phyloP scores from a whole-genome alignment of 306 rosid species.

The Spatholobus suberectus region DNA sequence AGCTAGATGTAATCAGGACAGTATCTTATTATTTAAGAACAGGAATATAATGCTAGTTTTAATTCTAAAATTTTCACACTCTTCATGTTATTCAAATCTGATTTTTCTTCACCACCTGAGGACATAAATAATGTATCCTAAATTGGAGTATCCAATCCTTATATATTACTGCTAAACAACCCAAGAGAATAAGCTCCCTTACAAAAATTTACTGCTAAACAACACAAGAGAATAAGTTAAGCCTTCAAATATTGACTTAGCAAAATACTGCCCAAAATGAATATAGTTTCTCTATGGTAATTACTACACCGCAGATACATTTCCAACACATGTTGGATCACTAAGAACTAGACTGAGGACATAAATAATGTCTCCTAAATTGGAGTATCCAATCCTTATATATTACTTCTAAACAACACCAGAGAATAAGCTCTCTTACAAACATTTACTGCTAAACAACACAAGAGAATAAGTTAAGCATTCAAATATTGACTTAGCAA shows the following conservation, averaged over 20 bases:
- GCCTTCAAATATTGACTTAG: slow-evolving; percentile 23
- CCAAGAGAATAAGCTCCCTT: background rate
- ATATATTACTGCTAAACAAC: background rate
- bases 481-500: slow-evolving; percentile 14
- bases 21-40: background rate
- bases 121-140: background rate
- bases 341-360: slow-evolving; percentile 22
- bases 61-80: background rate
- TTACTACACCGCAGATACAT: slow-evolving; percentile 15
- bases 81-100: slow-evolving; percentile 1
- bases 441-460: too few species aligned
- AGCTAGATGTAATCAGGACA: background rate
- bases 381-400: background rate
- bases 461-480: too few species aligned
- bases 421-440: slow-evolving; percentile 1
- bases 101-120: background rate
- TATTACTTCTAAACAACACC: background rate
- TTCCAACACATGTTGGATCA: slow-evolving; percentile 12
- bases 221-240: too few species aligned
- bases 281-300: background rate
- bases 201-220: too few species aligned
- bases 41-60: slow-evolving; percentile 3
- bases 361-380: background rate
- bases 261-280: slow-evolving; percentile 21
- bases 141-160: background rate